Percentiles rank a stretch among this genome's conserved stretches.
These are phyloP conservation scores for Podospora pseudocomata DNA, from an alignment of 495 filamentous ascomycete species.

Conservation along the genomic window DNA sequence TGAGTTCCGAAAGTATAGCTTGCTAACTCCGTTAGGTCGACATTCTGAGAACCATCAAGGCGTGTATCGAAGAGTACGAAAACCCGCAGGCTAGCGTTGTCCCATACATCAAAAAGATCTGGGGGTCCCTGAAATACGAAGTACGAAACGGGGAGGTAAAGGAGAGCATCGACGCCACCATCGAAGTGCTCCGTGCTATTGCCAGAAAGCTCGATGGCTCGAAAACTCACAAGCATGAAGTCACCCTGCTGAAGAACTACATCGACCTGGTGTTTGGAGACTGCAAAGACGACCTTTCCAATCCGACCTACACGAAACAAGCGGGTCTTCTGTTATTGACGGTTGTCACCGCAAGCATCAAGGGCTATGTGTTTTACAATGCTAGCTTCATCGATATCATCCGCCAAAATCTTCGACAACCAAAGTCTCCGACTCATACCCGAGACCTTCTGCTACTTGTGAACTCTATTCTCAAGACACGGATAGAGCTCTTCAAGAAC, in stretches of 20 bases:
- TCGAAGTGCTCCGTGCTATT: conserved; percentile 45
- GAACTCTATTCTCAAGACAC: conserved; percentile 39
- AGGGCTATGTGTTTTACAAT: conserved; percentile 35
- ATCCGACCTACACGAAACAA: conserved; percentile 43
- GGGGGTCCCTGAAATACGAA: conserved; percentile 55
- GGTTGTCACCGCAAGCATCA: conserved; percentile 34
- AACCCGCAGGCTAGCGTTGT: conserved; percentile 38
- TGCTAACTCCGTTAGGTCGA: conserved; percentile 35
- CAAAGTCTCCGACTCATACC: conserved; percentile 40
- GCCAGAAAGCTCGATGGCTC: conserved; percentile 37
- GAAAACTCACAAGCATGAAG: conserved; percentile 33
- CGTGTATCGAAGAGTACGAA: conserved; percentile 43
- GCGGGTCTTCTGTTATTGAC: conserved; percentile 46
- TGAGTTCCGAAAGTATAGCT: neutral
- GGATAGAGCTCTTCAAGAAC: conserved; percentile 31
- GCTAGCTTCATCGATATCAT: conserved; percentile 35
- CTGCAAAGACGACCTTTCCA: conserved; percentile 42
- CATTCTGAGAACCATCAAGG: conserved; percentile 46
- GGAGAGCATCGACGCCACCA: conserved; percentile 46
- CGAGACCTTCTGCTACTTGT: conserved; percentile 41
- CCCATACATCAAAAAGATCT: conserved; percentile 44
- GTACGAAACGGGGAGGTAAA: conserved; percentile 54
- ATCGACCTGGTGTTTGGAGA: conserved; percentile 39
- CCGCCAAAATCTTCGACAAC: conserved; percentile 38
- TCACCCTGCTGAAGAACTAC: conserved; percentile 34